These are phyloP conservation scores for Cladosporium sp. DNA, from an alignment of 2,329 filamentous ascomycete genomes.

Conservation along the genomic window DNA sequence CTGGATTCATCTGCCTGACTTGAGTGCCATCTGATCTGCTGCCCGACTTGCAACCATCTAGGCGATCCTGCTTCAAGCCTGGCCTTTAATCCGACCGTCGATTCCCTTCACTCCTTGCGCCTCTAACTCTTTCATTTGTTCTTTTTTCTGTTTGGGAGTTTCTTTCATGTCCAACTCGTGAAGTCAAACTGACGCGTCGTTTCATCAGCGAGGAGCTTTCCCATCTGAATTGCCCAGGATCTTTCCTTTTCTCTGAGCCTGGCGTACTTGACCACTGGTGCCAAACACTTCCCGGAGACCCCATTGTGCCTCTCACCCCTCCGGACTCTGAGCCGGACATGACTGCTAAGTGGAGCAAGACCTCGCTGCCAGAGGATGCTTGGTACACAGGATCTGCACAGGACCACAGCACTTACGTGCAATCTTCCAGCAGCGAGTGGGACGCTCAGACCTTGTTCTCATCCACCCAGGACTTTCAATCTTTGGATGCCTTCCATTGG, in stretches of 20 bases:
- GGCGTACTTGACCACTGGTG: slow-evolving; percentile 27
- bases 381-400: slow-evolving; percentile 21
- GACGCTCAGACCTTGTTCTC: slow-evolving; percentile 12
- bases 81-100: too few species aligned
- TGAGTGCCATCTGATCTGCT: too few species aligned
- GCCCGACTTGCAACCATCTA: too few species aligned
- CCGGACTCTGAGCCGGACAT: slow-evolving; percentile 29
- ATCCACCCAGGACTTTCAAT: slow-evolving; percentile 6
- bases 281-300: slow-evolving; percentile 22
- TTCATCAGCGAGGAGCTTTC: slow-evolving; percentile 24
- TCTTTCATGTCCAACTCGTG: slow-evolving; percentile 1
- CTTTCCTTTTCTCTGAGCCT: slow-evolving; percentile 26
- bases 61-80: too few species aligned
- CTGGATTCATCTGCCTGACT: too few species aligned
- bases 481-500: slow-evolving; percentile 10
- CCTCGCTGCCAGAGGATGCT: slow-evolving; percentile 22
- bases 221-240: slow-evolving; percentile 22
- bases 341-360: slow-evolving; percentile 22
- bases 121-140: not conserved
- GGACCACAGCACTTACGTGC: slow-evolving; percentile 21
- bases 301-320: slow-evolving; percentile 24
- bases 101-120: not conserved
- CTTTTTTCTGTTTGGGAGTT: slow-evolving; percentile 3
- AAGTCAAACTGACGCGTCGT: slow-evolving; percentile 22
- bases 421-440: slow-evolving; percentile 21